Evolutionary conservation across 345 rosid species (phyloP), one percentile per base, ranked within the genome.

Genomic region (Boechera retrofracta): DNA sequence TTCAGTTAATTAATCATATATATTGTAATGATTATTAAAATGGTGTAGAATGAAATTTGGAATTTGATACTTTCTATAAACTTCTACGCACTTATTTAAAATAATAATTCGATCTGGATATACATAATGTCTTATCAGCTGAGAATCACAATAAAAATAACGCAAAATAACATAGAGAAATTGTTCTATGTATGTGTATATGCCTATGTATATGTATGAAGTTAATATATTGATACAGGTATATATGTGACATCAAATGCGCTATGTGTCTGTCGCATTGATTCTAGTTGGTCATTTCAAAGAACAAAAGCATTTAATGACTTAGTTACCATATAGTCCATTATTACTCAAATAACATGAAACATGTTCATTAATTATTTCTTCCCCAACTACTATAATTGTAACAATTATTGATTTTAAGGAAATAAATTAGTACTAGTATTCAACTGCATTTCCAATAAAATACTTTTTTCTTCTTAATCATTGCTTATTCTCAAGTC

Each of bases 221-320:
- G 11, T 51, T 3, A 13, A n/a, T 48, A 48, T 57, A 35, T 9
- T 16, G 3, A 18, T 59, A 24, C 12, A 71, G 7, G 5, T 39
- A 54, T 55, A 45, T 49, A 49, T 71, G 72, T 64, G 72, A 77
- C 66, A 71, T 56, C 38, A 67, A 66, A 66, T 78, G 68, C 42
- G 64, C 35, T 28, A 28, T 55, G 52, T 36, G 67, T 18, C 54
- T 48, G 47, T 56, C 36, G 72, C 56, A 66, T 73, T 73, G 69
- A 73, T 78, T 78, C 26, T 41, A 59, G 64, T 32, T 72, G 69
- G 81, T 72, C 64, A 58, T 67, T 65, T 55, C 64, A 78, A 67
- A 78, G 52, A 67, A 72, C 68, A 59, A 32, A 58, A 18, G 11
- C 69, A 72, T 67, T 57, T 42, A 67, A 33, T 63, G 48, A 59